Evolutionary conservation across 225 moss, liverwort and hornwort species (phyloP).

Genomic region (Straminergon stramineum): DNA sequence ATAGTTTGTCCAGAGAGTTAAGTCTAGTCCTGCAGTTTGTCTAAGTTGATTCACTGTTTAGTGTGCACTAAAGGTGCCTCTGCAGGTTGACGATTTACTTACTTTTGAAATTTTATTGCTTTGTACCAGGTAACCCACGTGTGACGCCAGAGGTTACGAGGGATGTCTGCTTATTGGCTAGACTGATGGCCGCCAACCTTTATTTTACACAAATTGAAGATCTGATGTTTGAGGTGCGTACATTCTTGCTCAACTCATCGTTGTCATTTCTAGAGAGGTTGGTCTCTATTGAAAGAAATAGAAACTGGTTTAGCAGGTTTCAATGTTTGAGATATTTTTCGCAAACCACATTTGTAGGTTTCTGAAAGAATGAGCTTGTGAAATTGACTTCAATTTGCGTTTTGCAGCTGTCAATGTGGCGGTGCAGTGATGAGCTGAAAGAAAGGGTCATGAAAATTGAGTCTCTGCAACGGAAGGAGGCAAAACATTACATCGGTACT

Average conservation of each 20-base stretch:
- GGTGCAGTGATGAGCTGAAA: slow-evolving; percentile 58
- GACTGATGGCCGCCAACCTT: slow-evolving; percentile 57
- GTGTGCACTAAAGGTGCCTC: neutral
- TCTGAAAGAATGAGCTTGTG: neutral
- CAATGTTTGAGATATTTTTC: neutral
- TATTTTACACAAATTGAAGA: slow-evolving; percentile 53
- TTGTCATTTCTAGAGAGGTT: neutral
- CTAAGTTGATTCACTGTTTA: neutral
- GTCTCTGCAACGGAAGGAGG: slow-evolving; percentile 37
- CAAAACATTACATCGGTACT: slow-evolving; percentile 65
- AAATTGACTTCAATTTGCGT: neutral
- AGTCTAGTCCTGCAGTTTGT: neutral
- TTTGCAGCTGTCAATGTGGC: slow-evolving; percentile 68
- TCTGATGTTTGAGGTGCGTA: slow-evolving; percentile 53
- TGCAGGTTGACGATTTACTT: neutral
- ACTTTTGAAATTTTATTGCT: neutral
- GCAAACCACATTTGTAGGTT: neutral
- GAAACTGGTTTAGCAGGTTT: neutral
- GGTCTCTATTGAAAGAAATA: neutral
- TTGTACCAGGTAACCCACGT: slow-evolving; percentile 45
- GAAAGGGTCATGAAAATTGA: slow-evolving; percentile 34
- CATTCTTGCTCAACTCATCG: neutral
- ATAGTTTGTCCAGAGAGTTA: neutral
- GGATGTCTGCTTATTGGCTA: slow-evolving; percentile 57
- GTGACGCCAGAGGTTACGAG: slow-evolving; percentile 63